Base-by-base conservation (phyloP, 2,329 filamentous ascomycete genomes). In the Aspergillus floridensis region DNA sequence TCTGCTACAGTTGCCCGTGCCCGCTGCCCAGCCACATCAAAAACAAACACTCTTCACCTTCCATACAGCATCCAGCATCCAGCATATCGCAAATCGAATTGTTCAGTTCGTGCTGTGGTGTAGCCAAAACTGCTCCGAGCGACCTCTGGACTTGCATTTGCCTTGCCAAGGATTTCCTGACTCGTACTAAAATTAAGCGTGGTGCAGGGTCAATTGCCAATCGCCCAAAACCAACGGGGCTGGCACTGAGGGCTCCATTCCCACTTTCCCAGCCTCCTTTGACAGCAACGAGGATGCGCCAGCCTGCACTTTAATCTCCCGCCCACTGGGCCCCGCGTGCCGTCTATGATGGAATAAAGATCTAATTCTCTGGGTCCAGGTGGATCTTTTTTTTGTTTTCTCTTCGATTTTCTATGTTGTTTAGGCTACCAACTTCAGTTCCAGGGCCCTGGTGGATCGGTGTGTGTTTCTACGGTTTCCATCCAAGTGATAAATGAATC, bases 251-350 rank as follows among this genome's bases (percentile, higher is more conserved):
- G 38, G 16, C 51, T 53, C 48, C 29, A 57, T 52, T 29, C 26
- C 26, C 26, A 29, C 26, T 29, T 29, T 51, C 62, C 65, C 65
- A 66, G 65, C 65, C 65, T 66, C 65, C 65, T 60, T 65, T 63
- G 59, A 59, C 53, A 58, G 59, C 63, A 47, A 60, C 51, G 46
- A 59, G 57, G 62, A 59, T 62, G 57, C 59, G 56, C 63, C 64
- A 66, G 59, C 62, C 64, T 65, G 58, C 61, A 58, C 56, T 58
- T 58, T 56, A 60, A 53, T 54, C 57, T 52, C 32, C 46, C 53
- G n/a, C 46, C 56, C 38, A 66, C 38, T 61, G 59, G 61, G 62
- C 53, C 60, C 54, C 7, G 31, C 38, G 24, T 50, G 61, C 54
- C 57, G 63, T 63, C 58, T 53, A 65, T 61, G 63, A 66, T 61